Base-by-base conservation (phyloP, 2,329 filamentous ascomycete species). In the Mycosphaerella sp. region DNA sequence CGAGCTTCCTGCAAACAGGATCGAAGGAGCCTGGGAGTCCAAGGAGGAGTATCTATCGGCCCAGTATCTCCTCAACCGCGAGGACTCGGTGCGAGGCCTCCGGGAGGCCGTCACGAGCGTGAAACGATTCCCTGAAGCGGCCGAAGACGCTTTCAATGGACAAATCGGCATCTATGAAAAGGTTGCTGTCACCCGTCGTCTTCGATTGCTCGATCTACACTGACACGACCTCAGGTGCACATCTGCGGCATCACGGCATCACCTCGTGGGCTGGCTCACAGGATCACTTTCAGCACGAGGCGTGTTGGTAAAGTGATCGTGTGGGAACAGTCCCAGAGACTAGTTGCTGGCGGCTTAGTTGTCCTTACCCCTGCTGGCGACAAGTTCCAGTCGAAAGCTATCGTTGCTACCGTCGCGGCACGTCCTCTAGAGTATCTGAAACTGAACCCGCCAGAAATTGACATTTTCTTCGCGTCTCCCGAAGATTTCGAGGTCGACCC, bases 61-160 rank as follows among this genome's bases (percentile, higher is more conserved):
- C 0, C 87, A 94, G 44, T 95, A 93, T 63, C 74, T 81, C 2
- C 77, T 95, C 1, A 74, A 89, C 6, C 78, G 89, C 2, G 86
- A 89, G 62, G 89, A 95, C 63, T 79, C 82, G 0, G 73, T 87
- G 2, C 79, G 85, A 10, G 78, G 83, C 1, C 73, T 95, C 0
- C 79, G 89, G 6, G 76, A 81, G 55, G 82, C 86, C 0, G 77
- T 95, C 1, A 69, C 72, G 0, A 68, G 75, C 10, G 77, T 86
- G 49, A 76, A 74, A 18, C 57, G 67, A 1, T 62, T 76, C 6
- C 81, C 83, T 0, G 55, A 63, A 0, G 80, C 81, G 68, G 67
- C 67, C 10, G 89, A 94, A 51, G 74, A 74, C 0, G 34, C 50
- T 2, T 63, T 61, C 30, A 60, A 64, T 3, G 62, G 64, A 3